A percentile compares a stretch with the other conserved stretches of the same genome.
Conservation (phyloP, 2,329 filamentous ascomycete species). For the Bipolaris sorokiniana region DNA sequence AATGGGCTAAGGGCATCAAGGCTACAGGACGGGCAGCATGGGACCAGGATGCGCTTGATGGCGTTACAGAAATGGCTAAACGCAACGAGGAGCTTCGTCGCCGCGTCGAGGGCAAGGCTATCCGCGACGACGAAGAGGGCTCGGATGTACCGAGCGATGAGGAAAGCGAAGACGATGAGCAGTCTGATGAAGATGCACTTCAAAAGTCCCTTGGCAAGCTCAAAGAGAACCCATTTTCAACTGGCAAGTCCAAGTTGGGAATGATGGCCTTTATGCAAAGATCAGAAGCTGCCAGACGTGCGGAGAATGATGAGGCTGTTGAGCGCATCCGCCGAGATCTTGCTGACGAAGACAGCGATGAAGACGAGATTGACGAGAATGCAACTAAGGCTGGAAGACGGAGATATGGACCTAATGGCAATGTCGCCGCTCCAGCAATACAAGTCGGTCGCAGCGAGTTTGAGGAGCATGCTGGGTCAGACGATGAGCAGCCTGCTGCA, state of each 20-base stretch:
- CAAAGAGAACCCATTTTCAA: constrained; percentile 59
- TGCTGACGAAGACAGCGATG: constrained; percentile 62
- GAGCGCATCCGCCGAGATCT: constrained; percentile 70
- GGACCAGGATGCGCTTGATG: constrained; percentile 84
- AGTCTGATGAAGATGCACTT: constrained; percentile 55
- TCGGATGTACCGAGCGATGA: constrained; percentile 58
- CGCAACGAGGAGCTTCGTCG: constrained; percentile 81
- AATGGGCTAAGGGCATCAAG: constrained; percentile 87
- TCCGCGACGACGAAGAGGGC: constrained; percentile 57
- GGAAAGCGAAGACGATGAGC: constrained; percentile 64
- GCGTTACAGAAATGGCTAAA: constrained; percentile 79
- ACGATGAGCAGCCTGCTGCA: constrained; percentile 40
- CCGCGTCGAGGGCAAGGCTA: constrained; percentile 75
- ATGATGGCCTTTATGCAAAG: constrained; percentile 95
- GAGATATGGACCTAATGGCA: constrained; percentile 65
- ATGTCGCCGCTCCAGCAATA: constrained; percentile 38
- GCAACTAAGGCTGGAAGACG: constrained; percentile 71
- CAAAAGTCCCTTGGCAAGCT: constrained; percentile 47
- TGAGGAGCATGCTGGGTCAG: constrained; percentile 64
- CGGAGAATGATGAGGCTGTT: constrained; percentile 77
- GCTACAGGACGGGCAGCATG: constrained; percentile 80
- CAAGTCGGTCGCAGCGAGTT: constrained; percentile 59
- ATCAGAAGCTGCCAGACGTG: constrained; percentile 78
- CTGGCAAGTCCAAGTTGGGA: constrained; percentile 70
- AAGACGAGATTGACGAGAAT: constrained; percentile 59